Base-by-base conservation (phyloP, 768 basidiomycete genomes). In the Pleurotus citrinopileatus region DNA sequence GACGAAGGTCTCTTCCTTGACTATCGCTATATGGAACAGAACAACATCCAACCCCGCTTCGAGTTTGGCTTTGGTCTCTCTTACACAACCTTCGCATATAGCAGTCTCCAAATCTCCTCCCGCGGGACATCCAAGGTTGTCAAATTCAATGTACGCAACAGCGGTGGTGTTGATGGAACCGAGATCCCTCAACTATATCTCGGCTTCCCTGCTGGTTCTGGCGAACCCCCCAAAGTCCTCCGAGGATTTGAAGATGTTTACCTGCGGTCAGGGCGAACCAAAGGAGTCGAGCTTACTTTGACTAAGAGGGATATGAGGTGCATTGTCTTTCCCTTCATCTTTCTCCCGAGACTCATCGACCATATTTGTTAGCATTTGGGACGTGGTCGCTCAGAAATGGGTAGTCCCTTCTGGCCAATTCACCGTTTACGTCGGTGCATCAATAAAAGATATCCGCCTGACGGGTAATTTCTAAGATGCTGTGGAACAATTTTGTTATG, bases 11-110 rank as follows among this genome's bases (percentile, higher is more conserved):
- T 82, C 15, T 50, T 60, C 20, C 59, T 83, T n/a, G 66, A 58
- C 15, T 62, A 61, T 13, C 74, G 79, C 27, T 50, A 50, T 32
- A 50, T 50, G 48, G 48, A 50, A 26, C 32, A 40, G 23, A 40
- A 53, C 1, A 53, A 53, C 28, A 53, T 53, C 22, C 19, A n/a
- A 4, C 52, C 52, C n/a, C 52, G 52, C 6, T 53, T 53, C 52
- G 38, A 40, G 17, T 53, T 53, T 38, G 52, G 52, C 2, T 53
- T 53, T 15, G 52, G 52, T 19, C 52, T 53, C 62, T 88, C 85
- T 52, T 98, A 97, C 73, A 88, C 94, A 28, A 78, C 70, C 1
- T 98, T 95, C 67, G 68, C 78, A 26, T 95, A 92, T 66, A 81
- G 76, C 40, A 70, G 77, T 26, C 71, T 94, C 8, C 3, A 69